Evolutionary conservation across 2,329 filamentous ascomycete species (phyloP).

Genomic region (Aspergillus hortae): DNA sequence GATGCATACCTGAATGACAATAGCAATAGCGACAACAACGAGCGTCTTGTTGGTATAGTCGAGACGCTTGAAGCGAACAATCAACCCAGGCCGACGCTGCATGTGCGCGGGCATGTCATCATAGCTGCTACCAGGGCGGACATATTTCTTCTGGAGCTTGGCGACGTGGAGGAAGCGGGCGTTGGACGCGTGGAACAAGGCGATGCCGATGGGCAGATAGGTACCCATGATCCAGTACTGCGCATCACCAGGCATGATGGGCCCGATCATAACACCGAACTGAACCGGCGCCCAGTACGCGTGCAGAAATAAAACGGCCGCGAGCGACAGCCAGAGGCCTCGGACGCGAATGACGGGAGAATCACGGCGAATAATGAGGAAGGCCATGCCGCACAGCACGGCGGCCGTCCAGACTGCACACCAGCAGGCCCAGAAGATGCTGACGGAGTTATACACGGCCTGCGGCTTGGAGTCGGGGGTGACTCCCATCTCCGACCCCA

Average conservation of each 20-base stretch:
- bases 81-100: slow-evolving; percentile 13
- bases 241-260: slow-evolving; percentile 46
- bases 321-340: slow-evolving; percentile 34
- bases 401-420: slow-evolving; percentile 31
- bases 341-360: slow-evolving; percentile 36
- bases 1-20: slow-evolving; percentile 52
- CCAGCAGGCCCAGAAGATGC: slow-evolving; percentile 28
- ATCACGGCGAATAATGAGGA: slow-evolving; percentile 30
- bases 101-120: slow-evolving; percentile 4
- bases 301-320: slow-evolving; percentile 36
- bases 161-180: slow-evolving; percentile 59
- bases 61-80: slow-evolving; percentile 21
- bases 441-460: slow-evolving; percentile 18
- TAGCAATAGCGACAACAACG: slow-evolving; percentile 50
- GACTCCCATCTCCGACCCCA: slow-evolving; percentile 30
- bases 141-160: slow-evolving; percentile 50
- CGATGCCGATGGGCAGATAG: slow-evolving; percentile 62
- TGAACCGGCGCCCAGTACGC: slow-evolving; percentile 36
- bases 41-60: slow-evolving; percentile 23
- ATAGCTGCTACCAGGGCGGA: slow-evolving; percentile 14
- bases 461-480: slow-evolving; percentile 23
- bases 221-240: slow-evolving; percentile 67
- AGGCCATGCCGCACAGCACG: slow-evolving; percentile 27
- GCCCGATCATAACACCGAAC: slow-evolving; percentile 33
- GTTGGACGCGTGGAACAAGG: slow-evolving; percentile 63